Evolutionary conservation across 371 early-diverging fungal species (phyloP).

Genomic region (Homolaphlyctis polyrhiza): DNA sequence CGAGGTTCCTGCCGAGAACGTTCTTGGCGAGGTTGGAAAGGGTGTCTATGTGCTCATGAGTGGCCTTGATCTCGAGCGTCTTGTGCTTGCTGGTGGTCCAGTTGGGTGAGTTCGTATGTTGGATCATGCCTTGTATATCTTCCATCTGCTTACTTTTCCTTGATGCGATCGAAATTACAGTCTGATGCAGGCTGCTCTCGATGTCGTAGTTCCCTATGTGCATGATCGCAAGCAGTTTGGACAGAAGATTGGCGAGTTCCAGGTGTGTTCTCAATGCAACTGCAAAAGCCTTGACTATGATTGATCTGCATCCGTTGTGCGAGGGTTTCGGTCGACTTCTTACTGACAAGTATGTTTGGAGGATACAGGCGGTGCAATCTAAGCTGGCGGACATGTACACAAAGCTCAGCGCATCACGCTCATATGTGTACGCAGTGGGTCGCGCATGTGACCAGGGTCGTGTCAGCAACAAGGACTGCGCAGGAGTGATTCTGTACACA

Average conservation of each 20-base stretch:
- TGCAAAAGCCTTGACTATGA: not conserved
- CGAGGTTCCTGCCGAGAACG: constrained; percentile 87
- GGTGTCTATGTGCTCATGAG: constrained; percentile 98
- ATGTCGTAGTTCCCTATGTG: constrained; percentile 79
- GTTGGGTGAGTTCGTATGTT: constrained; percentile 53
- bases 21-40: constrained; percentile 77
- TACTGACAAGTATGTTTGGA: not conserved
- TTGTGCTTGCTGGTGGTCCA: constrained; percentile 92
- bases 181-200: constrained; percentile 88
- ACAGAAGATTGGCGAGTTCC: constrained; percentile 82
- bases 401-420: constrained; percentile 82
- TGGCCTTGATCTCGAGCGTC: constrained; percentile 88
- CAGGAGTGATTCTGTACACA: constrained; percentile 91
- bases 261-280: constrained; percentile 41
- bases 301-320: not conserved
- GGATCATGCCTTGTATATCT: not conserved
- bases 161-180: constrained; percentile 25
- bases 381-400: constrained; percentile 98
- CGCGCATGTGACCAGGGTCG: constrained; percentile 80
- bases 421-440: constrained; percentile 91
- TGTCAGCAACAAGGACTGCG: constrained; percentile 87
- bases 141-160: not conserved
- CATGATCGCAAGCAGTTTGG: constrained; percentile 89
- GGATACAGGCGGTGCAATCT: constrained; percentile 71
- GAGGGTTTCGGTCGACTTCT: not conserved